Base-by-base conservation (phyloP, 164 flowering plant species). In the Chimonanthus salicifolius region DNA sequence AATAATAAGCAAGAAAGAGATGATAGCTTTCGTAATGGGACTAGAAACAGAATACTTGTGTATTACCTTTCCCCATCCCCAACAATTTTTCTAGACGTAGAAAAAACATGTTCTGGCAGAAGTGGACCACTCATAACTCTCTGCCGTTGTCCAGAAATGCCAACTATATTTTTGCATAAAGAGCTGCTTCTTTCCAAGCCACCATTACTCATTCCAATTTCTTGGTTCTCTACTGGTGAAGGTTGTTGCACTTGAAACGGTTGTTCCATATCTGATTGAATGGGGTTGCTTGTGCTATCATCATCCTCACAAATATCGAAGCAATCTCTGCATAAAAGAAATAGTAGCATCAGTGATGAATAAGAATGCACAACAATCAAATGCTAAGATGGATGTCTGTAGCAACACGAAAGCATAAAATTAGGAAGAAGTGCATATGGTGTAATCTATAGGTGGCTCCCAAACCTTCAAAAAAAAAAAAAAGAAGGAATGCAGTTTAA, bases 231-330 rank as follows among this genome's bases (percentile, higher is more conserved):
- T 13, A 71, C 75, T 74, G 50, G 73, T 71, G 74, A 47, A 64
- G 82, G 78, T 6, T 77, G 65, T 74, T 81, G 82, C 64, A 72
- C 15, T 62, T 71, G 75, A 76, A 74, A 69, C 45, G 72, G 82
- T 63, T 75, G 81, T 45, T 83, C 89, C 67, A 76, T 50, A 74
- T 81, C 83, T 72, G 86, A 74, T 54, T 54, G 79, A 71, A 43
- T 72, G 66, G 89, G 88, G 79, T 85, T 85, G 75, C 71, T 81
- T 47, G 80, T 82, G 76, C 62, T 81, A 21, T 50, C 77, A 72
- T 72, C 75, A 78, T 90, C 92, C 71, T 92, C 97, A 72, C 83
- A 77, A 68, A 90, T 83, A 87, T 90, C 96, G 83, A 90, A 90
- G 84, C 80, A 89, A 69, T 87, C 91, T 79, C 96, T 90, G 87